Percentiles rank a stretch among this genome's conserved stretches.
These are phyloP conservation scores for Thelonectria rubi DNA, from an alignment of 2,329 filamentous ascomycete genomes.

Conservation along the genomic window DNA sequence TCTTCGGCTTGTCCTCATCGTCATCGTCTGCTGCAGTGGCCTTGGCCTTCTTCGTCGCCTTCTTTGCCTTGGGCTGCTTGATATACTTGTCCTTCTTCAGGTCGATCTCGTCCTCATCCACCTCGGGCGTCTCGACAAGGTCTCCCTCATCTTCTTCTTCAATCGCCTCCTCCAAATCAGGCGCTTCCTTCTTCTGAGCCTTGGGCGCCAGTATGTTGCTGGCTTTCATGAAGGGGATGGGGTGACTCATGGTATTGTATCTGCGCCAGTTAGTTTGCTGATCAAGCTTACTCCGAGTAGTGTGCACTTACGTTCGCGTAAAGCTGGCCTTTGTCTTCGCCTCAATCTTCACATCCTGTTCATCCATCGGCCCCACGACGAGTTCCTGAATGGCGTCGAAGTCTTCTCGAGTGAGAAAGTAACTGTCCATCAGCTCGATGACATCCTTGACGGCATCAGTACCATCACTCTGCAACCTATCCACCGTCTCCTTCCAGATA, in stretches of 20 bases:
- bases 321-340: constrained; percentile 88
- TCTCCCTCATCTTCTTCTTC: constrained; percentile 88
- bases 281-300: not conserved
- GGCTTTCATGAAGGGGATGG: constrained; percentile 95
- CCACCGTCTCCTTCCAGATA: constrained; percentile 83
- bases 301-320: constrained; percentile 77
- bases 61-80: constrained; percentile 82
- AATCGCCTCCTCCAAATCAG: constrained; percentile 94
- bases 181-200: constrained; percentile 76
- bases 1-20: constrained; percentile 62
- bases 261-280: constrained; percentile 54
- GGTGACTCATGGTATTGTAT: constrained; percentile 87
- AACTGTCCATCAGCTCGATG: constrained; percentile 96
- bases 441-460: constrained; percentile 83
- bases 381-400: constrained; percentile 93
- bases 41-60: constrained; percentile 57
- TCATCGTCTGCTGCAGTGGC: constrained; percentile 59
- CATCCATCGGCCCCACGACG: constrained; percentile 84
- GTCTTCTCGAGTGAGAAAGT: constrained; percentile 93
- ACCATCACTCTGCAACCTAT: constrained; percentile 78
- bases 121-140: constrained; percentile 63
- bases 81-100: constrained; percentile 96
- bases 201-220: constrained; percentile 78
- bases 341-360: constrained; percentile 80
- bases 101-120: constrained; percentile 77